A percentile compares a stretch with the other conserved stretches of the same genome.
phyloP scores from a whole-genome alignment of 805 yeast species.

The Wickerhamomyces strasburgensis region DNA sequence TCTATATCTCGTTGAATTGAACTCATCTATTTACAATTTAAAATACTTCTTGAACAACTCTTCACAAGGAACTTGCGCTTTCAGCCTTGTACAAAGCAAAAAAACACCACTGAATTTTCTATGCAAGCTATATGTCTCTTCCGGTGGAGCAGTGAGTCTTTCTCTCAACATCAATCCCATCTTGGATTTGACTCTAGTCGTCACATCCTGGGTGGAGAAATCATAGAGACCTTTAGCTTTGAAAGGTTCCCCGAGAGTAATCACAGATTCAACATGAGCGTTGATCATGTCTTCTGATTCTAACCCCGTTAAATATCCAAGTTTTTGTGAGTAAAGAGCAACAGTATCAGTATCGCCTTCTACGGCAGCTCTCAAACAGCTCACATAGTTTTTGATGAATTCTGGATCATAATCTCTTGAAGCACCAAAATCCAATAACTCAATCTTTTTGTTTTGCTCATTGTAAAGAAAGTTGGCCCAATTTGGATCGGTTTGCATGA shows the following conservation, averaged over 20 bases:
- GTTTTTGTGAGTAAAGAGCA: conserved; percentile 56
- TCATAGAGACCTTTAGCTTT: conserved; percentile 51
- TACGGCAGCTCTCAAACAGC: conserved; percentile 71
- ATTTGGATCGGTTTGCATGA: conserved; percentile 98
- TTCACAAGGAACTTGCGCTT: conserved; percentile 79
- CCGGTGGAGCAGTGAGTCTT: conserved; percentile 95
- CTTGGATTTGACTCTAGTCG: conserved; percentile 86
- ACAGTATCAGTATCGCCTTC: conserved; percentile 59
- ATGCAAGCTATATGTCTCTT: conserved; percentile 95
- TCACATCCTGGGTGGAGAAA: conserved; percentile 82
- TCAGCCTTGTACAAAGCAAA: conserved; percentile 77
- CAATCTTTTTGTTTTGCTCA: conserved; percentile 62
- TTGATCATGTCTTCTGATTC: conserved; percentile 84
- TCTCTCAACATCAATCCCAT: conserved; percentile 87
- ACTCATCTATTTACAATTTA: conserved; percentile 1
- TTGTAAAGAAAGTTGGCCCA: conserved; percentile 97
- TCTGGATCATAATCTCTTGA: conserved; percentile 69
- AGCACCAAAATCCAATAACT: conserved; percentile 93
- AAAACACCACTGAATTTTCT: conserved; percentile 94
- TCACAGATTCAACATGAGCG: conserved; percentile 87
- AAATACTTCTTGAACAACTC: conserved; percentile 72
- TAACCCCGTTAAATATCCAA: conserved; percentile 89
- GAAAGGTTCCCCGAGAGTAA: conserved; percentile 93
- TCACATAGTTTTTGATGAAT: conserved; percentile 66
- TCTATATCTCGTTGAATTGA: no score